Base-by-base conservation (phyloP, 2,329 filamentous ascomycete species). In the Pestalotiopsis sp. region DNA sequence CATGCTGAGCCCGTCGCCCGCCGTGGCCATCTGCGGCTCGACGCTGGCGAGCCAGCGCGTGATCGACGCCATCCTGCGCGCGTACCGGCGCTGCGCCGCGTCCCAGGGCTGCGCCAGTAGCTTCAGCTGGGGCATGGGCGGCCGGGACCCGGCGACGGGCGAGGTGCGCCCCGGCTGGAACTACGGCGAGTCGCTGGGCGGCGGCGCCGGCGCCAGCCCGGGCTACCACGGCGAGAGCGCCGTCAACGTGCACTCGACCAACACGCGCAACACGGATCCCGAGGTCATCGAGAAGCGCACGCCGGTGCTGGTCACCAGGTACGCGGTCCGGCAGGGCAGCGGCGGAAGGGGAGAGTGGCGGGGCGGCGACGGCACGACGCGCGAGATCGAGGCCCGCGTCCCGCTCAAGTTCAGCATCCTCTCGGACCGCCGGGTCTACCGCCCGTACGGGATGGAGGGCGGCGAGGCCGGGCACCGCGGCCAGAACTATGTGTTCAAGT, bases 151-250 rank as follows among this genome's bases (percentile, higher is more conserved):
- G 49, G 52, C n/a, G 7, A 68, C 65, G 14, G 72, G 70, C 36
- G 65, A 63, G 41, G 60, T 71, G 4, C 66, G 66, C 7, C 69
- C 70, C 14, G 91, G 91, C 0, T 93, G 93, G 75, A 91, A 91
- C 27, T 93, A 93, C 82, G 93, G 93, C 76, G 91, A 93, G 77
- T 93, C 91, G 2, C 92, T 93, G 71, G 89, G 89, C 2, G 91
- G 91, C 25, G 91, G 91, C 0, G 87, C 84, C 31, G 91, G 91
- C 23, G 91, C 91, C 1, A 90, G 90, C 0, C 84, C 87, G 0
- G 83, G 83, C 9, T 92, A 90, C 90, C 83, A 91, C 69, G 91
- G 91, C 36, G 90, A 89, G 4, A 86, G 81, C 27, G 90, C 89
- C 20, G 90, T 92, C 7, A 90, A 93, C 74, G 91, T 89, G 1